A percentile compares a stretch with the other conserved stretches of the same genome.
phyloP scores from a whole-genome alignment of 805 yeast genomes.

The Sporopachydermia quercuum region DNA sequence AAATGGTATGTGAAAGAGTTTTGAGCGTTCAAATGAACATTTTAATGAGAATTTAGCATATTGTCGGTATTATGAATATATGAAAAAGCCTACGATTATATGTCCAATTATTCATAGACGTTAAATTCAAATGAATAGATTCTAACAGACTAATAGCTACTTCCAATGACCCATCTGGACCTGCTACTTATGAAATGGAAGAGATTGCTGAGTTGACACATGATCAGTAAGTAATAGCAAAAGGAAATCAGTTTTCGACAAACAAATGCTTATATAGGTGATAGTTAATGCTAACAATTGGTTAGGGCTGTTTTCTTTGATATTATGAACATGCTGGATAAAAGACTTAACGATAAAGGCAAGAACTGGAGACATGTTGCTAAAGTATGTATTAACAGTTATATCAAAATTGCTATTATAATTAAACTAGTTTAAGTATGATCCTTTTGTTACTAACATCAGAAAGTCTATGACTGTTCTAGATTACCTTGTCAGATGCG shows the following conservation, averaged over 20 bases:
- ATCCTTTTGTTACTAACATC: background rate
- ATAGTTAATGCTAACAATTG: constrained; percentile 4
- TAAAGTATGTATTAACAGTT: constrained; percentile 25
- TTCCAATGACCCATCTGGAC: constrained; percentile 74
- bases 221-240: constrained; percentile 25
- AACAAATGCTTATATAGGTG: constrained; percentile 14
- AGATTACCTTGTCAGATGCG: constrained; percentile 73
- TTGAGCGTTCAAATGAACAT: background rate
- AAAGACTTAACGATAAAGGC: constrained; percentile 88
- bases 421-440: no score
- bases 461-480: constrained; percentile 59
- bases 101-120: no score
- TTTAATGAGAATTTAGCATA: no score
- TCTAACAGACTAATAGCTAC: constrained; percentile 58
- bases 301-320: constrained; percentile 58
- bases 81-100: no score
- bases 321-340: constrained; percentile 87
- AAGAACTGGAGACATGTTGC: constrained; percentile 96
- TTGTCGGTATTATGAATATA: no score
- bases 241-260: background rate
- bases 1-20: constrained; percentile 23
- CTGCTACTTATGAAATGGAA: constrained; percentile 69
- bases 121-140: no score
- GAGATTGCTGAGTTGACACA: constrained; percentile 66
- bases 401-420: background rate